phyloP scores from a whole-genome alignment of 768 basidiomycete species.

The Russula foetens region DNA sequence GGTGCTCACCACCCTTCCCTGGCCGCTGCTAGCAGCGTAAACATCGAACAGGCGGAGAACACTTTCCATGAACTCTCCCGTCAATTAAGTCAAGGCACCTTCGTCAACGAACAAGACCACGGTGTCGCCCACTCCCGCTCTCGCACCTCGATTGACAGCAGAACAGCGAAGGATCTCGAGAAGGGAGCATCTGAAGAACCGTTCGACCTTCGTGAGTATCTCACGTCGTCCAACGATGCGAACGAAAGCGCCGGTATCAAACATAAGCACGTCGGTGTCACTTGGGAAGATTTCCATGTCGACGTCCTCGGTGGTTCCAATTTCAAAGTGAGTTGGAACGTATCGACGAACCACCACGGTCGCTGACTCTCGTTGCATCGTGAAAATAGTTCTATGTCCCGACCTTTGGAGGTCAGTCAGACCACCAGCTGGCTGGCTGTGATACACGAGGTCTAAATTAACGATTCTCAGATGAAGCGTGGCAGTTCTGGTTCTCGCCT shows the following conservation, averaged over 20 bases:
- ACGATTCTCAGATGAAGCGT: conserved; percentile 12
- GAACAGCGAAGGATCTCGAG: conserved; percentile 27
- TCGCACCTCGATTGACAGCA: no score
- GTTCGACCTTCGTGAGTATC: conserved; percentile 66
- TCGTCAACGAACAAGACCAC: background rate
- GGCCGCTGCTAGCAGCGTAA: background rate
- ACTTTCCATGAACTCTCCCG: conserved; percentile 15
- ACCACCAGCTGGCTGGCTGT: no score
- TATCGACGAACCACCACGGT: background rate
- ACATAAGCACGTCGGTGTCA: conserved; percentile 72
- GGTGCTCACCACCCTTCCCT: background rate
- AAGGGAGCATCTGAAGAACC: conserved; percentile 33
- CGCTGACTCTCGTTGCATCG: background rate
- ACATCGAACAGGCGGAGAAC: conserved; percentile 8
- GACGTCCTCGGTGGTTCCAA: conserved; percentile 51
- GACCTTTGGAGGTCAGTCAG: conserved; percentile 56
- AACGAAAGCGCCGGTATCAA: conserved; percentile 59
- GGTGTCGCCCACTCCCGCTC: background rate
- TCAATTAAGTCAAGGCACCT: conserved; percentile 14
- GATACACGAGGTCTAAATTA: background rate
- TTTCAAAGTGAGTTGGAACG: conserved; percentile 40
- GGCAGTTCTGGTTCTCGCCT: conserved; percentile 19
- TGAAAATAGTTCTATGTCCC: conserved; percentile 44
- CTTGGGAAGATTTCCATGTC: conserved; percentile 65
- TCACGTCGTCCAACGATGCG: conserved; percentile 61